phyloP scores from a whole-genome alignment of 2,329 filamentous ascomycete species.

The Fusarium paranaense region DNA sequence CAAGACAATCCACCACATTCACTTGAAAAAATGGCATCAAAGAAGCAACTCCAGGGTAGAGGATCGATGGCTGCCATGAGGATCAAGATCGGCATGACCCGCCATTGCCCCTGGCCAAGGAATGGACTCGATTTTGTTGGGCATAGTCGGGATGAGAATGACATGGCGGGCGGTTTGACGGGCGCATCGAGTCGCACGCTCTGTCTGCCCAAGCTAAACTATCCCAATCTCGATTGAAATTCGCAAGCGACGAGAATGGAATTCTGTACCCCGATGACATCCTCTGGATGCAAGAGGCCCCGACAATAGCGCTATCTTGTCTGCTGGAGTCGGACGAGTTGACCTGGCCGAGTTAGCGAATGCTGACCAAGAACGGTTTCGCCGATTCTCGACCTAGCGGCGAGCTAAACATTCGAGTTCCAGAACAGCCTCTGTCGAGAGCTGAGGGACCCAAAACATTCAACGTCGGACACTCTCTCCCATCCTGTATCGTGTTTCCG shows the following conservation, averaged over 20 bases:
- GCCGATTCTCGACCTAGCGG: conserved; percentile 18
- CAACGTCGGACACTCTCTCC: conserved; percentile 19
- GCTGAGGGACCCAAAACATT: not conserved
- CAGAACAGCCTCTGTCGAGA: conserved; percentile 32
- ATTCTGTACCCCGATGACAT: conserved; percentile 20
- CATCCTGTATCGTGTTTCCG: conserved; percentile 18
- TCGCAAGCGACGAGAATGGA: conserved; percentile 25
- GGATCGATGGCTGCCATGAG: not conserved
- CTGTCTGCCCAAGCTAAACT: not conserved
- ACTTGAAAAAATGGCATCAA: conserved; percentile 3
- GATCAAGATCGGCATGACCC: conserved; percentile 26
- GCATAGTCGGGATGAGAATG: conserved; percentile 12
- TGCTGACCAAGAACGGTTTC: conserved; percentile 33
- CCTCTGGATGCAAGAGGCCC: conserved; percentile 9
- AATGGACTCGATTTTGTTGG: conserved; percentile 11
- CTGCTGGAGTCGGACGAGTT: conserved; percentile 16
- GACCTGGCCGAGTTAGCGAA: conserved; percentile 25
- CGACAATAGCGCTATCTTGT: conserved; percentile 25
- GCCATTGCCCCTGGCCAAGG: conserved; percentile 23
- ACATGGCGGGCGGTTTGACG: not conserved
- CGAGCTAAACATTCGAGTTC: conserved; percentile 29
- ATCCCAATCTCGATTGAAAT: conserved; percentile 33
- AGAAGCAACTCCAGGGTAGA: conserved; percentile 27
- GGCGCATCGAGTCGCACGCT: not conserved
- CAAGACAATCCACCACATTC: not conserved